Conservation (phyloP, 2,329 filamentous ascomycete species). For the Paraphoma sp. region DNA sequence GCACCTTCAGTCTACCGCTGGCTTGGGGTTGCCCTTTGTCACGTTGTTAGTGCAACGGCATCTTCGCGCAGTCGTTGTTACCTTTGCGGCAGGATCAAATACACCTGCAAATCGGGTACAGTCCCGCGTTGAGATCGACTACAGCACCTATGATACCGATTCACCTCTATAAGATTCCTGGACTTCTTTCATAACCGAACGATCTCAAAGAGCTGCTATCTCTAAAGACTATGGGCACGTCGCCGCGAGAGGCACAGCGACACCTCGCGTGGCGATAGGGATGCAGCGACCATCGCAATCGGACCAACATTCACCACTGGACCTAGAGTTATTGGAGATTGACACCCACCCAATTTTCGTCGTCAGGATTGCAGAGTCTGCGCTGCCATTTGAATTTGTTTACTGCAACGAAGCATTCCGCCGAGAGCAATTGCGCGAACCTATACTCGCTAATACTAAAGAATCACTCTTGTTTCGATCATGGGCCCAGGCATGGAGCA, state of each 20-base stretch:
- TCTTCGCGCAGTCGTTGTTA: too few relatives aligned
- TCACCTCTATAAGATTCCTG: too few relatives aligned
- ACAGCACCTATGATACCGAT: too few relatives aligned
- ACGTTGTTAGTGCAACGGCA: too few relatives aligned
- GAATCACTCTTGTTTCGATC: slow-evolving; percentile 32
- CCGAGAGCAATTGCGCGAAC: slow-evolving; percentile 4
- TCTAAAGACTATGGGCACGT: neutral
- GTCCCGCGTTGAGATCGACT: too few relatives aligned
- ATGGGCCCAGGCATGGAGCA: slow-evolving; percentile 31
- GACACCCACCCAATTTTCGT: slow-evolving; percentile 33
- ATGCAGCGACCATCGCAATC: slow-evolving; percentile 5
- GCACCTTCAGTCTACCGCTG: too few relatives aligned
- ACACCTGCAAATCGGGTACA: too few relatives aligned
- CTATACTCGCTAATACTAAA: slow-evolving; percentile 12
- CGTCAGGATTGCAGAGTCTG: slow-evolving; percentile 14
- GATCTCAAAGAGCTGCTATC: neutral
- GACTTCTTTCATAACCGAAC: too few relatives aligned
- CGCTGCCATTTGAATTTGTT: slow-evolving; percentile 22
- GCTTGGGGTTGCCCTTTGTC: too few relatives aligned
- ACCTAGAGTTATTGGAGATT: slow-evolving; percentile 30
- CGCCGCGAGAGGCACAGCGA: neutral
- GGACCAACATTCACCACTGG: slow-evolving; percentile 10
- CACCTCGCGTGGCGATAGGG: neutral
- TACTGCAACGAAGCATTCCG: slow-evolving; percentile 35
- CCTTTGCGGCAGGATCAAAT: too few relatives aligned